Base-by-base conservation (phyloP, 305 asterid species). In the Fraxinus sp. region DNA sequence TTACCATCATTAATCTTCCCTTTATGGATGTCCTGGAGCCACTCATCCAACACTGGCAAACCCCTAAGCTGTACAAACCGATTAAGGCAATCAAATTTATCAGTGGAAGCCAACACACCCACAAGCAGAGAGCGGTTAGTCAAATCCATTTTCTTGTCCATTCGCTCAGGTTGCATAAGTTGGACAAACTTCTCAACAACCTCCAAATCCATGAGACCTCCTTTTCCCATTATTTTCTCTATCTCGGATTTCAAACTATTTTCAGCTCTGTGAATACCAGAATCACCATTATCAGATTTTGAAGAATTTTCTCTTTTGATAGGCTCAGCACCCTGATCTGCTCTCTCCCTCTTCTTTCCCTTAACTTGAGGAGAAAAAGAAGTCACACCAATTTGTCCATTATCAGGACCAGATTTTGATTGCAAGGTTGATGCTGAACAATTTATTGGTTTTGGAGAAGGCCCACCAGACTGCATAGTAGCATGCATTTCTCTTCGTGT, bases 11-110 rank as follows among this genome's bases (percentile, higher is more conserved):
- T 90, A 39, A 86, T 74, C 76, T 83, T 88, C 39, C 91, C 90
- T 85, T 86, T 88, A 70, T 89, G 92, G 22, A 89, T 80, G 74
- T 91, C 93, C 86, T 90, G 95, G 62, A 91, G 90, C 95, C 95
- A 91, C 64, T 83, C 91, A 81, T 90, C 94, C 78, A 90, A 84
- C 44, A 89, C 92, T 64, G 89, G 85, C 82, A 90, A 82, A 74
- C 93, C 95, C 79, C 83, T 85, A 39, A 90, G 89, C 82, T 92
- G 93, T 68, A 92, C 91, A 84, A 92, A 92, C 77, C 79, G 87
- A 74, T 77, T 85, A 35, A 92, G 93, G 87, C 93, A 92, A 35
- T 92, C 95, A 77, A 87, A 84, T 77, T 81, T 89, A 24, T 90
- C 95, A 0, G 93, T 91, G 37, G 88, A 86, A 78, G 94, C 91